These are phyloP conservation scores for Cicer bijugum DNA, from an alignment of 306 rosid genomes.

Conservation along the genomic window DNA sequence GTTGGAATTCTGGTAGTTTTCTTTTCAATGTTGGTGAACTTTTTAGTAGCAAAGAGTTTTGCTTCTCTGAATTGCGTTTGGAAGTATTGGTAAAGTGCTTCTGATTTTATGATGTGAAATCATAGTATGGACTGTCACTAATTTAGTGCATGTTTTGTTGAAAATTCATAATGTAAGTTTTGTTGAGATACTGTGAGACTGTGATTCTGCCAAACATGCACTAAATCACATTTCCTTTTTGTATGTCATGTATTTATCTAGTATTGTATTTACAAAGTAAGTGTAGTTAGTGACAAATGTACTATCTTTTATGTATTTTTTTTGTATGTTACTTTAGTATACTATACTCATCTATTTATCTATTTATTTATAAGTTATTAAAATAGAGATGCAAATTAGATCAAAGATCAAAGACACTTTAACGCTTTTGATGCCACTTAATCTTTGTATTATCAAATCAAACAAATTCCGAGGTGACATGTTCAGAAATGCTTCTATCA, in stretches of 20 bases:
- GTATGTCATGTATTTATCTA: constrained; percentile 32
- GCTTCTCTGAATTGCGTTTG: neutral
- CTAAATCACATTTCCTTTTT: constrained; percentile 28
- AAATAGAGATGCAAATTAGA: no score
- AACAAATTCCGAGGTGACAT: no score
- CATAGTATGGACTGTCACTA: neutral
- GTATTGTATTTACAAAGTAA: constrained; percentile 34
- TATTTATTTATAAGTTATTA: no score
- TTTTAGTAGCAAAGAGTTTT: neutral
- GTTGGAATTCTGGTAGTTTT: neutral
- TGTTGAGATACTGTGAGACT: no score
- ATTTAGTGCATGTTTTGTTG: neutral
- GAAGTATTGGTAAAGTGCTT: neutral
- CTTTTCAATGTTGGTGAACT: constrained; percentile 11
- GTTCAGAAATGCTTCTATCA: no score
- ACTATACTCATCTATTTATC: neutral
- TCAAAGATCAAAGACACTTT: no score
- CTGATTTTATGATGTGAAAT: neutral
- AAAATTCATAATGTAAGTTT: no score
- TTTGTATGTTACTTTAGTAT: constrained; percentile 21
- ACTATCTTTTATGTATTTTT: constrained; percentile 23
- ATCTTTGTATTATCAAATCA: no score
- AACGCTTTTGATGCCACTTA: no score
- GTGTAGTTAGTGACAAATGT: constrained; percentile 40
- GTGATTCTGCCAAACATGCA: no score